These are phyloP conservation scores for Fusarium pininemorale DNA, from an alignment of 2,329 filamentous ascomycete species.

Conservation along the genomic window DNA sequence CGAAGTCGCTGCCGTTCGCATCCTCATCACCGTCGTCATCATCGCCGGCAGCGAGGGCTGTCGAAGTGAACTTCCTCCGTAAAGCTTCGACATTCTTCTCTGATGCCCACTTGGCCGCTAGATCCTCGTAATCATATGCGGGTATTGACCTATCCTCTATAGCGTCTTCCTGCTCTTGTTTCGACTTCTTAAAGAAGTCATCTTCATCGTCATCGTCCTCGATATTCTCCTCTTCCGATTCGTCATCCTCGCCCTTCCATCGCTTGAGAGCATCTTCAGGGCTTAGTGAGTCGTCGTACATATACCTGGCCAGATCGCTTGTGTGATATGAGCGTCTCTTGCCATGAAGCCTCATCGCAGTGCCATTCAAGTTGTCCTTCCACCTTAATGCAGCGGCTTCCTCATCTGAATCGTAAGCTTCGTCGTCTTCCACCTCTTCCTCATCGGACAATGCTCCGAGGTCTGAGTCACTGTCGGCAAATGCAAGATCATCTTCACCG, in stretches of 20 bases:
- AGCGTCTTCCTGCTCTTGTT: conserved; percentile 72
- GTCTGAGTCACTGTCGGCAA: conserved; percentile 97
- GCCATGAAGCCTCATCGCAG: conserved; percentile 76
- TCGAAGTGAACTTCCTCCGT: conserved; percentile 77
- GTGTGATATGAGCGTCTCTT: conserved; percentile 78
- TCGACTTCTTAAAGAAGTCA: conserved; percentile 72
- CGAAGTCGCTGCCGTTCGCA: conserved; percentile 60
- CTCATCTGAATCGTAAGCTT: conserved; percentile 68
- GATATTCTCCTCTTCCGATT: conserved; percentile 66
- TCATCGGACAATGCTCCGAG: conserved; percentile 81
- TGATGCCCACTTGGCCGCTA: conserved; percentile 87
- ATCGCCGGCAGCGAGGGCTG: conserved; percentile 58
- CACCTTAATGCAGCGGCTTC: conserved; percentile 80
- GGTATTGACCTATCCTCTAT: conserved; percentile 85
- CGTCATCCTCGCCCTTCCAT: conserved; percentile 77
- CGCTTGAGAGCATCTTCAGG: conserved; percentile 78
- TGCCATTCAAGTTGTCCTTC: conserved; percentile 87
- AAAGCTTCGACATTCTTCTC: conserved; percentile 80
- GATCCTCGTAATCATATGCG: conserved; percentile 78
- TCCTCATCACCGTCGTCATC: conserved; percentile 48
- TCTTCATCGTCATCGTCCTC: conserved; percentile 66
- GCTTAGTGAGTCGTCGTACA: conserved; percentile 85
- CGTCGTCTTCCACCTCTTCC: conserved; percentile 57
- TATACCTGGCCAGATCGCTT: conserved; percentile 82
- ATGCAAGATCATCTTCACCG: conserved; percentile 78